phyloP scores from a whole-genome alignment of 2,329 filamentous ascomycete genomes.

The Drechslerella coelobrocha region DNA sequence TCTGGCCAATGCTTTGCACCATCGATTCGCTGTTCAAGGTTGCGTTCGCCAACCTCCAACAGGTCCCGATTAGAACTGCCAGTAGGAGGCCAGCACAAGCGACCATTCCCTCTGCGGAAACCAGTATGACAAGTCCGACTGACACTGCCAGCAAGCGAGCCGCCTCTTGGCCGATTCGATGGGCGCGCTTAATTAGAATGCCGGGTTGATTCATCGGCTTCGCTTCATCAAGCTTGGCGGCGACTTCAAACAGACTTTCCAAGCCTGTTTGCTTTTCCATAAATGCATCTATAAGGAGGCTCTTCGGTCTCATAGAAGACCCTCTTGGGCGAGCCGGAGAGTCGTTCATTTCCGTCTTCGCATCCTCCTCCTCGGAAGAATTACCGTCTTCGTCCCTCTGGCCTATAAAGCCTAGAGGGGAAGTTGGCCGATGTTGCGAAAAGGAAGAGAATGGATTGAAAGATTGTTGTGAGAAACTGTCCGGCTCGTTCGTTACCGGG shows the following conservation, averaged over 20 bases:
- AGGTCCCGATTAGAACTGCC: conserved; percentile 21
- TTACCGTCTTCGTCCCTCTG: conserved; percentile 6
- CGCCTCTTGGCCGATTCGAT: conserved; percentile 34
- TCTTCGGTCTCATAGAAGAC: conserved; percentile 22
- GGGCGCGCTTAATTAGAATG: conserved; percentile 39
- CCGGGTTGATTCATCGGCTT: conserved; percentile 45
- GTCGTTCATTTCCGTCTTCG: conserved; percentile 39
- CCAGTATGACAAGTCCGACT: conserved; percentile 27
- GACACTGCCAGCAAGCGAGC: conserved; percentile 40
- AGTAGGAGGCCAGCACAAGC: conserved; percentile 22
- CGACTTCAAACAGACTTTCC: conserved; percentile 43
- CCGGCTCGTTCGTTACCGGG: conserved; percentile 18
- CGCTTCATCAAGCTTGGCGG: conserved; percentile 34
- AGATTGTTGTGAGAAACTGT: conserved; percentile 5
- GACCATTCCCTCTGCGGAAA: conserved; percentile 18
- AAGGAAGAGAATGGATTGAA: conserved; percentile 26
- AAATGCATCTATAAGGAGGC: conserved; percentile 34
- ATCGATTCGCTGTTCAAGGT: conserved; percentile 9
- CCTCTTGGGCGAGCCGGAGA: conserved; percentile 31
- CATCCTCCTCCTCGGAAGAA: conserved; percentile 26
- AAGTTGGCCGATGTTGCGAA: conserved; percentile 31
- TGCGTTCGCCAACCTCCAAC: conserved; percentile 31
- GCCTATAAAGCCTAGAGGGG: conserved; percentile 24
- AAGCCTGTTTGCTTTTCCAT: conserved; percentile 34
- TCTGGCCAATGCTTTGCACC: conserved; percentile 16